Evolutionary conservation across 2,329 filamentous ascomycete genomes (phyloP).

Genomic region (Venturia effusa): DNA sequence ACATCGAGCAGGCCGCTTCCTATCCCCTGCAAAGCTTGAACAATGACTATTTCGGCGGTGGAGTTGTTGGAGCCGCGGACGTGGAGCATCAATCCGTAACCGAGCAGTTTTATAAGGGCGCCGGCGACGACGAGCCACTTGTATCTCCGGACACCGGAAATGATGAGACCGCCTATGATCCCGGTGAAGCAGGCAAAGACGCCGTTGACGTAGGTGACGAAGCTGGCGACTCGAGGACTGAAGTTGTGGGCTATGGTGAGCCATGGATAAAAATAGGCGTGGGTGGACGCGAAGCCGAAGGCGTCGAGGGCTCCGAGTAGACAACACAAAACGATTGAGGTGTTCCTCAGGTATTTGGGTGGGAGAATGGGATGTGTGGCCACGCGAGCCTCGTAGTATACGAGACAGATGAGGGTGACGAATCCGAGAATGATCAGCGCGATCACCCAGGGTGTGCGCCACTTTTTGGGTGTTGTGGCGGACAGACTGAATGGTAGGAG

Average conservation of each 20-base stretch:
- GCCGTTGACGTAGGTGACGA: slow-evolving; percentile 24
- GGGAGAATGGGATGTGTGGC: slow-evolving; percentile 37
- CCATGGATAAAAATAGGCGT: slow-evolving; percentile 41
- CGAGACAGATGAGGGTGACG: slow-evolving; percentile 19
- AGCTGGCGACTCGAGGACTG: slow-evolving; percentile 31
- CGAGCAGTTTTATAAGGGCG: slow-evolving; percentile 32
- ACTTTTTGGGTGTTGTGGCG: slow-evolving; percentile 28
- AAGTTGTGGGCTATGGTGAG: slow-evolving; percentile 33
- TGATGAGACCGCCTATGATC: slow-evolving; percentile 25
- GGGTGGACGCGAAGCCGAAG: slow-evolving; percentile 34
- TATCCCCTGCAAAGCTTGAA: slow-evolving; percentile 38
- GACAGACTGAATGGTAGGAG: slow-evolving; percentile 39
- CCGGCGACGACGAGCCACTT: slow-evolving; percentile 37
- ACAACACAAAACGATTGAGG: slow-evolving; percentile 30
- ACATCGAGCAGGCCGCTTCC: slow-evolving; percentile 37
- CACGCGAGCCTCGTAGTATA: slow-evolving; percentile 36
- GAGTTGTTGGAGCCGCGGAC: slow-evolving; percentile 34
- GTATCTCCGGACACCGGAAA: slow-evolving; percentile 20
- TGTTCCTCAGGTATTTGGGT: slow-evolving; percentile 33
- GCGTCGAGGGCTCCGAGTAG: slow-evolving; percentile 32
- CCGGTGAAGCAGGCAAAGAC: slow-evolving; percentile 34
- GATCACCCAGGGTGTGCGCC: slow-evolving; percentile 35
- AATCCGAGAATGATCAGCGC: slow-evolving; percentile 25
- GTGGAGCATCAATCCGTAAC: slow-evolving; percentile 41
- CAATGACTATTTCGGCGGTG: slow-evolving; percentile 35